Conservation (phyloP, 1,284 basidiomycete genomes). For the Ceratobasidium sp. region DNA sequence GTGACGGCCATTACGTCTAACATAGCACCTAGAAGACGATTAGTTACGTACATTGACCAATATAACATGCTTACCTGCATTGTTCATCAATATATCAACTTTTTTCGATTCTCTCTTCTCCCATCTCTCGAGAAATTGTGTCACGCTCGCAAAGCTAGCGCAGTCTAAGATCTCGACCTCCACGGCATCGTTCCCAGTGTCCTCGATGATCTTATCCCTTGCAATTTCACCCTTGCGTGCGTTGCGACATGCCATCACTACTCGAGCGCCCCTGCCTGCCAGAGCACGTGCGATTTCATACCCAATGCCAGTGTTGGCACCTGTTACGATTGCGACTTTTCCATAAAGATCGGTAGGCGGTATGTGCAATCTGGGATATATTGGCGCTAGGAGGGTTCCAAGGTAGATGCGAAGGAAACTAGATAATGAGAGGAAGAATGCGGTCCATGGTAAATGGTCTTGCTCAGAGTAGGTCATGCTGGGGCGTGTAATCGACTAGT, state of each 20-base stretch:
- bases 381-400: no score
- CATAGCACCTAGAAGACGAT: conserved; percentile 1
- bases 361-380: not conserved
- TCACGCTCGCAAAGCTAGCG: conserved; percentile 35
- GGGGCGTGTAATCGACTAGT: no score
- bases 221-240: conserved; percentile 23
- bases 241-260: conserved; percentile 35
- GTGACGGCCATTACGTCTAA: conserved; percentile 5
- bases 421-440: no score
- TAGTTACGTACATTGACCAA: not conserved
- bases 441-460: no score
- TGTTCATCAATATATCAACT: conserved; percentile 44
- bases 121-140: conserved; percentile 36
- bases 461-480: no score
- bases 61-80: conserved; percentile 44
- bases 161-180: conserved; percentile 39
- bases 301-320: conserved; percentile 44
- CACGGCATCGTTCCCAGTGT: conserved; percentile 15
- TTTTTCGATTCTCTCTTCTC: not conserved
- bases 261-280: conserved; percentile 34
- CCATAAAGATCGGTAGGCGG: conserved; percentile 17
- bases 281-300: conserved; percentile 24
- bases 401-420: no score
- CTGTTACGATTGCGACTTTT: conserved; percentile 41
- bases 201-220: conserved; percentile 12